These are phyloP conservation scores for Suillus brevipes DNA, from an alignment of 768 basidiomycete genomes.

Conservation along the genomic window DNA sequence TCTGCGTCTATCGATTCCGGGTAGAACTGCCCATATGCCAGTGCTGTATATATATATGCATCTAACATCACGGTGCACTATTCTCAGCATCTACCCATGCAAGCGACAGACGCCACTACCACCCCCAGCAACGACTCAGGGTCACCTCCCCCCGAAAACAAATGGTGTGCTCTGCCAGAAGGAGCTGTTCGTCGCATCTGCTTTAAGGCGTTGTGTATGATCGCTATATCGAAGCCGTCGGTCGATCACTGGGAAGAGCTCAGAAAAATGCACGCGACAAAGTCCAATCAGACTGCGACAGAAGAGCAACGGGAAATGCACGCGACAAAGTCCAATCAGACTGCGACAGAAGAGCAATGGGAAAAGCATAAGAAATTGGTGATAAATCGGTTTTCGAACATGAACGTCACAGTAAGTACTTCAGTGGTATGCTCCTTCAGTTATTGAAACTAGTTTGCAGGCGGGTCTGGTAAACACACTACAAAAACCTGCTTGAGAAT, in stretches of 20 bases:
- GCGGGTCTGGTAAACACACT: not conserved
- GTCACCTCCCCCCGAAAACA: rapidly evolving
- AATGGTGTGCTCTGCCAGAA: not conserved
- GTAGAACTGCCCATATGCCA: not conserved
- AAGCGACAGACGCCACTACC: too few species aligned
- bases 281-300: not conserved
- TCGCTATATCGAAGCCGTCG: not conserved
- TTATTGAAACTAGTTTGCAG: not conserved
- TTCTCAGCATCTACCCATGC: not conserved
- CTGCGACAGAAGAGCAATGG: not conserved
- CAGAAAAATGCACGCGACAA: too few species aligned
- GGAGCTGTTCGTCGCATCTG: rapidly evolving
- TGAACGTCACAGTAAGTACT: not conserved
- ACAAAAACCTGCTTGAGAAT: not conserved
- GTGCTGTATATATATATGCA: not conserved
- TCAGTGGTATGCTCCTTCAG: not conserved
- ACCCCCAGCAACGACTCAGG: too few species aligned
- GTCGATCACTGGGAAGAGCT: not conserved
- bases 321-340: not conserved
- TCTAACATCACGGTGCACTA: not conserved
- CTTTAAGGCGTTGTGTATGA: not conserved
- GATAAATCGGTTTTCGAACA: not conserved
- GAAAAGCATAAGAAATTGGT: not conserved
- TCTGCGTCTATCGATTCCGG: not conserved
- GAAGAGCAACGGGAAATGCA: too few species aligned